Evolutionary conservation across 164 flowering plant genomes (phyloP).

Genomic region (Liquidambar formosana): DNA sequence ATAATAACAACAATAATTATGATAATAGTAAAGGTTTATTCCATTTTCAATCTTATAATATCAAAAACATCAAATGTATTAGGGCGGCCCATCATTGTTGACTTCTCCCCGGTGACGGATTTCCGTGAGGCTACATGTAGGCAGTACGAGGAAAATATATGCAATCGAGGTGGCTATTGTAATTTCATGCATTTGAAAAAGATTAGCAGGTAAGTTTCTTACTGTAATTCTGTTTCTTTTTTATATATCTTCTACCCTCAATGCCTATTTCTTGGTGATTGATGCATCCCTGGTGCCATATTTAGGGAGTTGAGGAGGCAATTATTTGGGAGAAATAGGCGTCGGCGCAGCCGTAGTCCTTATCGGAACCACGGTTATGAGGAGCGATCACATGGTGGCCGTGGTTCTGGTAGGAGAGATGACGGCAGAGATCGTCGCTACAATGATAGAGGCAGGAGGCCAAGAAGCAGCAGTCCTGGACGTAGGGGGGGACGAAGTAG

Average conservation of each 20-base stretch:
- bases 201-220: constrained; percentile 25
- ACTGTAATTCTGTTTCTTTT: background rate
- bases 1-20: too few relatives aligned
- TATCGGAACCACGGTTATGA: constrained; percentile 14
- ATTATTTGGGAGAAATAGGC: constrained; percentile 31
- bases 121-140: constrained; percentile 46
- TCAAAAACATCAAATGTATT: background rate
- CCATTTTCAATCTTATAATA: background rate
- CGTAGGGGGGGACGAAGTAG: constrained; percentile 24
- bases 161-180: constrained; percentile 44
- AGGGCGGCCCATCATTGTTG: constrained; percentile 45
- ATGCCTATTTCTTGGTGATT: background rate
- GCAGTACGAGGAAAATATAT: constrained; percentile 38
- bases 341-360: constrained; percentile 32
- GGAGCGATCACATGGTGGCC: constrained; percentile 26
- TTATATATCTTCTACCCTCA: background rate
- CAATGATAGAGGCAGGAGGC: constrained; percentile 29
- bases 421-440: constrained; percentile 26
- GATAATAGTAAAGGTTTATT: too few relatives aligned
- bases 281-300: background rate
- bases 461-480: constrained; percentile 36
- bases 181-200: constrained; percentile 44
- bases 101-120: constrained; percentile 42
- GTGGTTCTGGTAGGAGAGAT: constrained; percentile 26
- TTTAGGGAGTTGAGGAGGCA: constrained; percentile 34